Conservation (phyloP, 2,329 filamentous ascomycete genomes). For the Ceratocystis cubensis region DNA sequence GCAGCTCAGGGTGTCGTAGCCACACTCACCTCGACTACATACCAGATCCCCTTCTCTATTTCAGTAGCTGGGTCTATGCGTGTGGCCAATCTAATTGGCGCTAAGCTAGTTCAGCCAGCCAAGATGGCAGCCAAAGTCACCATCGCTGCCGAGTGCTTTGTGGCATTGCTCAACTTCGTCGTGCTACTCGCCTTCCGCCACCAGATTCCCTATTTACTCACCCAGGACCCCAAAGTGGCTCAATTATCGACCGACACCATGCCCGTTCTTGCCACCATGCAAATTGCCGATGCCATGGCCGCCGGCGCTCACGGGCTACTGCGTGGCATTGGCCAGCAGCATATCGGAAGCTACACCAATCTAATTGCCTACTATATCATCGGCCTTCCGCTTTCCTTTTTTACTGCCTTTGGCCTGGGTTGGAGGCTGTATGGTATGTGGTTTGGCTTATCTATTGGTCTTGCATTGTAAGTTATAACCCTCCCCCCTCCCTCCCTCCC, state of each 20-base stretch:
- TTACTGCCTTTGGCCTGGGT: constrained; percentile 59
- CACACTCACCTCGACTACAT: constrained; percentile 66
- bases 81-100: constrained; percentile 84
- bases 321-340: constrained; percentile 75
- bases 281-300: constrained; percentile 73
- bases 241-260: constrained; percentile 55
- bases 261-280: constrained; percentile 75
- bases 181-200: constrained; percentile 56
- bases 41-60: constrained; percentile 84
- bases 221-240: constrained; percentile 58
- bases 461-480: constrained; percentile 41
- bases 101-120: constrained; percentile 66
- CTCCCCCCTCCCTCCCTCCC: fast-evolving
- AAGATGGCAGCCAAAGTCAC: constrained; percentile 69
- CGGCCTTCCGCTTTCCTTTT: constrained; percentile 72
- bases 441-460: constrained; percentile 62
- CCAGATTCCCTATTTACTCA: constrained; percentile 66
- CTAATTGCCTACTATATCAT: constrained; percentile 76
- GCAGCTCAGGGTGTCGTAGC: constrained; percentile 80
- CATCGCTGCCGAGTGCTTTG: constrained; percentile 50
- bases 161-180: constrained; percentile 69
- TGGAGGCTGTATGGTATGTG: constrained; percentile 76
- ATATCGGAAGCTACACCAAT: constrained; percentile 81
- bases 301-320: constrained; percentile 73
- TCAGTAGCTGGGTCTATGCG: constrained; percentile 80